Conservation (phyloP, 108 stramenopile genomes). For the Cafeteria roenbergensis region DNA sequence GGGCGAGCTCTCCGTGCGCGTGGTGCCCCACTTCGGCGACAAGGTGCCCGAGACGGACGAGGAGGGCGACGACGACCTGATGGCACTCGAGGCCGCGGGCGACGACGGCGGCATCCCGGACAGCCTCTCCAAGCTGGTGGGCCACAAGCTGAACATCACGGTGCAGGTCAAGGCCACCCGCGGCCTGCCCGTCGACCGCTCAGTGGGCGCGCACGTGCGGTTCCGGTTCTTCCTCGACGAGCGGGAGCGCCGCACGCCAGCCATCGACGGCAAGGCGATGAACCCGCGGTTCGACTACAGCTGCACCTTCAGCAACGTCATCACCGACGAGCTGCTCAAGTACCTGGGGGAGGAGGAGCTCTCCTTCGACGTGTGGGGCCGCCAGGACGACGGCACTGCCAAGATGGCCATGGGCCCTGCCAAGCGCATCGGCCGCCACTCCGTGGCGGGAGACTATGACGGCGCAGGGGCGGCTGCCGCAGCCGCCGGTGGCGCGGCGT, state of each 20-base stretch:
- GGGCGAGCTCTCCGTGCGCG: conserved; percentile 13
- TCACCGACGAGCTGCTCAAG: conserved; percentile 4
- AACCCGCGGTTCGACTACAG: conserved; percentile 11
- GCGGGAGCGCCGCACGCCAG: background rate
- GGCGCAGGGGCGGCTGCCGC: background rate
- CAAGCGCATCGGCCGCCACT: background rate
- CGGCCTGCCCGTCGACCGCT: conserved; percentile 18
- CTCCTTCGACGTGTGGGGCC: conserved; percentile 18
- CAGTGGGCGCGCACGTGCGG: conserved; percentile 12
- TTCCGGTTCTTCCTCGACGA: conserved; percentile 21
- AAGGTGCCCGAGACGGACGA: background rate
- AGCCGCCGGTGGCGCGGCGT: background rate
- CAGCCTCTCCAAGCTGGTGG: conserved; percentile 9
- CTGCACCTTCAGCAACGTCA: background rate
- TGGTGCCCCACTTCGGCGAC: conserved; percentile 5
- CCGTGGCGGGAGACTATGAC: background rate
- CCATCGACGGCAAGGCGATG: background rate
- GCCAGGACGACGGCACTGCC: conserved; percentile 6
- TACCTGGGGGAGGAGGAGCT: conserved; percentile 11
- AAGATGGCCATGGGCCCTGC: background rate
- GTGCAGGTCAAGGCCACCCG: conserved; percentile 9
- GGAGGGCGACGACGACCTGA: conserved; percentile 8
- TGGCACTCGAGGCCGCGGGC: background rate
- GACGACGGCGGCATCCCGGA: conserved; percentile 7
- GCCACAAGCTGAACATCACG: conserved; percentile 11